Evolutionary conservation across 2,329 filamentous ascomycete species (phyloP), one percentile per base, ranked within the genome.

Genomic region (Aspergillus ustus): DNA sequence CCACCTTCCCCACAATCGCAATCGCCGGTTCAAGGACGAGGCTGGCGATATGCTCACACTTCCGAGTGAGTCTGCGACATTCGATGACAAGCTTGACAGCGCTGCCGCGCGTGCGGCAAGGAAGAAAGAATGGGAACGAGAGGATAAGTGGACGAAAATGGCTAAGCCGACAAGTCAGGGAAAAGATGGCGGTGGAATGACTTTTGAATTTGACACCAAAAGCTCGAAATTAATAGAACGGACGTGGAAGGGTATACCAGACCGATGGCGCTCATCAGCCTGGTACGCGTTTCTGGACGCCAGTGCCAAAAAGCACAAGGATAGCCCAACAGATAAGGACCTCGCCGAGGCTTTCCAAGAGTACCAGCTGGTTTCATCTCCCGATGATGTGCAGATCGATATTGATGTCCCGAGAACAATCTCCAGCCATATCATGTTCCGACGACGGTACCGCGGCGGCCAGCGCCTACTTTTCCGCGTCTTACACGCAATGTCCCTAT

Each of bases 161-260:
- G 88, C 87, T 17, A 81, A 81, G 57, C 73, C 78, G 7, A 80
- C 78, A 7, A 75, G 76, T 54, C 77, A 77, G 61, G 77, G 72
- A 61, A 75, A 77, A 34, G 76, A 81, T 57, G 85, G 86, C 22
- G 85, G 85, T 17, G 87, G 87, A 17, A 89, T 87, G 84, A 80
- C 80, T 13, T 89, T 89, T 66, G 90, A 93, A 58, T 98, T 98
- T 73, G 93, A 97, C 76, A 85, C 86, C 43, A 87, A 85, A 66
- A 91, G 90, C 73, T 84, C 91, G n/a, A 93, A 97, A 75, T 82
- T 99, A 48, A 89, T 97, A 61, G 90, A 93, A 67, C 87, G 95
- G 59, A 96, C 93, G 1, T 99, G 95, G 95, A 99, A 99, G 75
- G 95, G 95, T 31, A 97, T 99, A 65, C 95, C 95, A 0, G 95